Conservation (phyloP, 2,329 filamentous ascomycete genomes). For the Blastomyces percursus region DNA sequence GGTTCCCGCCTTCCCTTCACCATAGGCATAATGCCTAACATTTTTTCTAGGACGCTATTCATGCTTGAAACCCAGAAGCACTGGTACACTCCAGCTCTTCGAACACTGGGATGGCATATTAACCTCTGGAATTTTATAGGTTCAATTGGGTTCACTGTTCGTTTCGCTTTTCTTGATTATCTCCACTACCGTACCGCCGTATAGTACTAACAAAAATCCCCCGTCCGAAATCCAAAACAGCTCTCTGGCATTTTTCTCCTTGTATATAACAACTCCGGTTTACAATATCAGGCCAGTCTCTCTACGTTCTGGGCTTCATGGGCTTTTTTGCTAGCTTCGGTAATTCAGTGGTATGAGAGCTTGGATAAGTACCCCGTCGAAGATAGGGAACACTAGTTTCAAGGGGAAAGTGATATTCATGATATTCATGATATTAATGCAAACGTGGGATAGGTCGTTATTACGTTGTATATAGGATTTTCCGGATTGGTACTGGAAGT, state of each 20-base stretch:
- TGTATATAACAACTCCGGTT: slow-evolving; percentile 33
- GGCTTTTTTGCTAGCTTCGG: slow-evolving; percentile 37
- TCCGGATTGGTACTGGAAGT: neutral
- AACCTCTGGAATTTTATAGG: slow-evolving; percentile 56
- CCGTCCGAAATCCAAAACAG: neutral
- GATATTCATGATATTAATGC: neutral
- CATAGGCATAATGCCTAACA: neutral
- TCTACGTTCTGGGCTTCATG: slow-evolving; percentile 36
- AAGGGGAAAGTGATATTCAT: neutral
- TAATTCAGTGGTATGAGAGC: slow-evolving; percentile 41
- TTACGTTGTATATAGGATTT: neutral
- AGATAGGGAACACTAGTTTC: slow-evolving; percentile 4
- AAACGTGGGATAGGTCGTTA: neutral
- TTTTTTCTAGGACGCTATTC: slow-evolving; percentile 40
- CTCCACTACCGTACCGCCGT: neutral
- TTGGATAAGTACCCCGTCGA: slow-evolving; percentile 40
- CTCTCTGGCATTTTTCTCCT: slow-evolving; percentile 5
- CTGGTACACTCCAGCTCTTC: slow-evolving; percentile 50
- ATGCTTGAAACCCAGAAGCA: slow-evolving; percentile 55
- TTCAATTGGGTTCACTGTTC: slow-evolving; percentile 48
- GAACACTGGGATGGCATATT: slow-evolving; percentile 55
- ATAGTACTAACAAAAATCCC: neutral
- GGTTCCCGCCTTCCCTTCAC: neutral
- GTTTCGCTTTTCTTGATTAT: slow-evolving; percentile 10
- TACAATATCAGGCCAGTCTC: slow-evolving; percentile 40